A percentile compares a stretch with the other conserved stretches of the same genome.
Conservation (phyloP, 352 stramenopile species). For the Pythium vanterpoolii region DNA sequence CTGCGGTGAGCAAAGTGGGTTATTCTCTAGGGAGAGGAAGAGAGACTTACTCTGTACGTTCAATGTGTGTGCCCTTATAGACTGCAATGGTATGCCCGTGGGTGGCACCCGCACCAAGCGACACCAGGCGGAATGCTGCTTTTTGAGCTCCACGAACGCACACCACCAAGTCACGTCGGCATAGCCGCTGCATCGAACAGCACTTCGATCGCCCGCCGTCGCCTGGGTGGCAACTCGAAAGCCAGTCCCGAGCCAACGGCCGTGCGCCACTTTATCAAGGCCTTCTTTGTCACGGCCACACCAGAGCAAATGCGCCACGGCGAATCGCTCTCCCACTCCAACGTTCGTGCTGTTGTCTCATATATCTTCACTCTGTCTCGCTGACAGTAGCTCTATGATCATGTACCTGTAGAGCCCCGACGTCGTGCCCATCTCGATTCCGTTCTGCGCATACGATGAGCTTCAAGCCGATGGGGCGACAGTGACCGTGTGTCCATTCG, state of each 20-base stretch:
- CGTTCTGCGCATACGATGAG: conserved; percentile 65
- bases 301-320: conserved; percentile 68
- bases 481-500: conserved; percentile 57
- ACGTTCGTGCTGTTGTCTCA: conserved; percentile 54
- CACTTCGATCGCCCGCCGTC: conserved; percentile 4
- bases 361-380: no score
- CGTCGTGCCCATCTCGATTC: conserved; percentile 61
- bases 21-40: not conserved
- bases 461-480: conserved; percentile 33
- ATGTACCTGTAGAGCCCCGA: conserved; percentile 42
- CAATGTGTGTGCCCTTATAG: conserved; percentile 22
- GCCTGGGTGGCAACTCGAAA: not conserved
- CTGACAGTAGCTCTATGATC: not conserved
- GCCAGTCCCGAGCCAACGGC: conserved; percentile 24
- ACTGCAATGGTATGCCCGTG: conserved; percentile 61
- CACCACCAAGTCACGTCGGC: not conserved
- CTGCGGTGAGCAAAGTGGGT: conserved; percentile 41
- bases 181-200: not conserved
- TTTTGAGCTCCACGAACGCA: conserved; percentile 58
- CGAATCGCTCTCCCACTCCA: conserved; percentile 45
- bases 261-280: conserved; percentile 64
- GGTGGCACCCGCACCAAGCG: conserved; percentile 73
- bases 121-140: conserved; percentile 73
- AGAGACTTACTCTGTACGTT: not conserved
- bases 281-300: conserved; percentile 67